These are phyloP conservation scores for Verbascum thapsus DNA, from an alignment of 257 asterid genomes.

Conservation along the genomic window DNA sequence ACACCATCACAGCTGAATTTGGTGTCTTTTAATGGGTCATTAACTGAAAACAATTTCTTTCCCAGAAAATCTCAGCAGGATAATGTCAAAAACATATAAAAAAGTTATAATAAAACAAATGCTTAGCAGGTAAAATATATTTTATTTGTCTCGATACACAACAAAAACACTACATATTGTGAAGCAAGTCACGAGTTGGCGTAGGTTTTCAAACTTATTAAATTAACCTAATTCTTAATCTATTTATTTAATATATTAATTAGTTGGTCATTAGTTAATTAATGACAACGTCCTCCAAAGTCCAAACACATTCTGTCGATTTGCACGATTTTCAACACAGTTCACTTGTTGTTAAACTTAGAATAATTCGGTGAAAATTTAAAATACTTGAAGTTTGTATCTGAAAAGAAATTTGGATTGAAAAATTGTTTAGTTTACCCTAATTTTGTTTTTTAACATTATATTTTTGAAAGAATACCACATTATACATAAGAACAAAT, in stretches of 20 bases:
- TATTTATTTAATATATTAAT: too few relatives aligned
- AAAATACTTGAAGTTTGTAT: conserved; percentile 1
- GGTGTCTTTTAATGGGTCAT: not conserved
- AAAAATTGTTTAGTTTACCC: conserved; percentile 6
- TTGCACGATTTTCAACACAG: conserved; percentile 25
- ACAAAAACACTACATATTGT: conserved; percentile 5
- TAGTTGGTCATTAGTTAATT: not conserved
- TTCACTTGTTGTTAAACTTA: conserved; percentile 3
- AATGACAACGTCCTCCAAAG: conserved; percentile 11
- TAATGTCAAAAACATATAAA: conserved; percentile 21
- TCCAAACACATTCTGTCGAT: conserved; percentile 7
- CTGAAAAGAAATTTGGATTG: not conserved
- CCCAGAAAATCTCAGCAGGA: conserved; percentile 3
- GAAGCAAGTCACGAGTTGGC: conserved; percentile 33
- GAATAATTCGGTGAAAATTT: conserved; percentile 13
- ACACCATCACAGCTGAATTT: not conserved
- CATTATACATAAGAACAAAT: too few relatives aligned
- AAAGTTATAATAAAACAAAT: conserved; percentile 6
- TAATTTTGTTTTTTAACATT: too few relatives aligned
- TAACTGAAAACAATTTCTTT: conserved; percentile 3
- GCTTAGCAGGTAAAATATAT: conserved; percentile 6
- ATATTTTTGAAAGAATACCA: too few relatives aligned
- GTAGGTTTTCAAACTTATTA: too few relatives aligned
- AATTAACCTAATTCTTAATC: too few relatives aligned
- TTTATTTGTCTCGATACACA: conserved; percentile 9